These are phyloP conservation scores for Moesziomyces antarcticus DNA, from an alignment of 1,284 basidiomycete species.

Conservation along the genomic window DNA sequence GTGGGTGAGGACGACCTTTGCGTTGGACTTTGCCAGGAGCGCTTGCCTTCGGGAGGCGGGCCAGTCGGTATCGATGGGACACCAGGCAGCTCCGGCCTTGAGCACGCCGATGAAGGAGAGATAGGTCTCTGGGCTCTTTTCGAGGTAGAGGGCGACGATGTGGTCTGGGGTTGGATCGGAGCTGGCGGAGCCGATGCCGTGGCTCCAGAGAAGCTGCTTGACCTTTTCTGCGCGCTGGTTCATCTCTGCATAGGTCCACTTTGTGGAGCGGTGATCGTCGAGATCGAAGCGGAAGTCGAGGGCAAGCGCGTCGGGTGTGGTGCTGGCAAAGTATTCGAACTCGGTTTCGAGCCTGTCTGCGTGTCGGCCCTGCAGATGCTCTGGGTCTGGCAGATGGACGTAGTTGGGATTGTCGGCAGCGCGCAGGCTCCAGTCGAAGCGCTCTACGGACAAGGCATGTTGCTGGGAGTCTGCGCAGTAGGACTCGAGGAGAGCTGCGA, in stretches of 20 bases:
- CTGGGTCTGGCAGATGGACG: constrained; percentile 33
- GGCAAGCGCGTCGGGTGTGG: constrained; percentile 41
- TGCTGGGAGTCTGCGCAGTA: constrained; percentile 19
- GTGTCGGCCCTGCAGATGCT: constrained; percentile 23
- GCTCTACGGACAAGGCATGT: constrained; percentile 39
- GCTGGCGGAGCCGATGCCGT: constrained; percentile 47
- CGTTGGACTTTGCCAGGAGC: constrained; percentile 64
- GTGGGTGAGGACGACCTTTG: constrained; percentile 52
- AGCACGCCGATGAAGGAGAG: constrained; percentile 60
- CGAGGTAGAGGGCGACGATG: constrained; percentile 61
- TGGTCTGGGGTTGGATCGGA: constrained; percentile 30
- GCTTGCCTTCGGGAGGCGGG: constrained; percentile 63
- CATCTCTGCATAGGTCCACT: constrained; percentile 59
- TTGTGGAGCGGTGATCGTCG: constrained; percentile 16
- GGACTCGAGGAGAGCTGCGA: constrained; percentile 41
- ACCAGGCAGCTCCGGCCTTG: constrained; percentile 68
- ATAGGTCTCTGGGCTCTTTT: constrained; percentile 62
- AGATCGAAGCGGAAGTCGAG: constrained; percentile 60
- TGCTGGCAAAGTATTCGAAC: constrained; percentile 50
- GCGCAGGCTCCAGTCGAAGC: constrained; percentile 40
- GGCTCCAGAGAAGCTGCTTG: constrained; percentile 44
- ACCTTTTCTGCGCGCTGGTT: constrained; percentile 52
- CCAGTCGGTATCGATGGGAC: constrained; percentile 68
- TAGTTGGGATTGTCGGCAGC: constrained; percentile 49
- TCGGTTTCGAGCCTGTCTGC: constrained; percentile 52